phyloP scores from a whole-genome alignment of 169 alveolate species.

The Amoebophrya sp. region DNA sequence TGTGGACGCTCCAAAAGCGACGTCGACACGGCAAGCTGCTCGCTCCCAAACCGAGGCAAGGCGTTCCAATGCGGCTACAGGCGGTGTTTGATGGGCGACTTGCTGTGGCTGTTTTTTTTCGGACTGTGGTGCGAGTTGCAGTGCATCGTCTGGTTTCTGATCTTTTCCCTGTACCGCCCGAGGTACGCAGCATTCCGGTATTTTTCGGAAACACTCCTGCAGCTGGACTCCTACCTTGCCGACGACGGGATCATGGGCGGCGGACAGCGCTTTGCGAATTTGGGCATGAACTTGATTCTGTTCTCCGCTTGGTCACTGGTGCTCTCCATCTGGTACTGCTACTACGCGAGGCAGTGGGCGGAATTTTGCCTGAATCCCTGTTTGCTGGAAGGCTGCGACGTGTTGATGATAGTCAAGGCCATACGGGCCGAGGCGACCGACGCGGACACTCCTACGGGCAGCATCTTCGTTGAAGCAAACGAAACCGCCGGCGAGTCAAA shows the following conservation, averaged over 20 bases:
- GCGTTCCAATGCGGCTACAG: neutral
- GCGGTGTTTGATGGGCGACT: neutral
- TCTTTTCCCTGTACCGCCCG: neutral
- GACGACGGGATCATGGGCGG: neutral
- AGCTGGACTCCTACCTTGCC: neutral
- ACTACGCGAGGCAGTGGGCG: neutral
- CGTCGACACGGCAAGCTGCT: no score
- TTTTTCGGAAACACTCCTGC: neutral
- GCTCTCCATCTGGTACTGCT: neutral
- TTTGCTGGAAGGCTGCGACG: neutral
- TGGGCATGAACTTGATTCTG: neutral
- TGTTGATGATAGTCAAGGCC: neutral
- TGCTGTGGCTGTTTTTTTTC: neutral
- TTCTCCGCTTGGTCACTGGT: neutral
- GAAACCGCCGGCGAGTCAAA: no score
- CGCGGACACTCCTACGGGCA: no score
- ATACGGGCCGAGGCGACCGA: no score
- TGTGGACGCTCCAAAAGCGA: no score
- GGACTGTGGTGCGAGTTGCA: neutral
- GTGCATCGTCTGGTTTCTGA: neutral
- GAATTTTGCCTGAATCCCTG: neutral
- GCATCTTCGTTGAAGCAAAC: no score
- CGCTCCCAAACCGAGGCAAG: no score
- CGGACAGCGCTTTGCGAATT: neutral
- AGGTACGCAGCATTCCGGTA: neutral